These are phyloP conservation scores for Calocybe gangraenosa DNA, from an alignment of 768 basidiomycete genomes.

Conservation along the genomic window DNA sequence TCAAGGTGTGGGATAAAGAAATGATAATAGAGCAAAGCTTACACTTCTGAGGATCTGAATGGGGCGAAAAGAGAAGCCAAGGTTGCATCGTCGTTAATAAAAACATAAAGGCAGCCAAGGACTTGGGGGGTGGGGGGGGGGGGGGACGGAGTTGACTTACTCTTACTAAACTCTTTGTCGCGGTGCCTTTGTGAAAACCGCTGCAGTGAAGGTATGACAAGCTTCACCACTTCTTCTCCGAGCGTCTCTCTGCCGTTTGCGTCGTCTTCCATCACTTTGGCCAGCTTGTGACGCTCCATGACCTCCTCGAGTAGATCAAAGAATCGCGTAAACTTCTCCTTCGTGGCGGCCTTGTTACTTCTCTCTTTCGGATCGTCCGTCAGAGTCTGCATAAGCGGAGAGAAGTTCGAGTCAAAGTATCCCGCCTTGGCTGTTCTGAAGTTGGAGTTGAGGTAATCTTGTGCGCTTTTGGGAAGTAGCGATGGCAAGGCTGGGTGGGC, in stretches of 20 bases:
- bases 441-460: slow-evolving; percentile 60
- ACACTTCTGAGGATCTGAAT: slow-evolving; percentile 70
- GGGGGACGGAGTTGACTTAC: slow-evolving; percentile 34
- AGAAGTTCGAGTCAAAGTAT: slow-evolving; percentile 82
- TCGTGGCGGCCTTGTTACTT: slow-evolving; percentile 54
- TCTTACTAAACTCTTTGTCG: slow-evolving; percentile 84
- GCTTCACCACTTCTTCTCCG: slow-evolving; percentile 69
- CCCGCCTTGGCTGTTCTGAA: slow-evolving; percentile 80
- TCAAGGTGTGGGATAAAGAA: slow-evolving; percentile 9
- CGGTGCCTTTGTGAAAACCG: slow-evolving; percentile 70
- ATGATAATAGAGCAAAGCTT: slow-evolving; percentile 20
- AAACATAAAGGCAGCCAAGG: slow-evolving; percentile 3
- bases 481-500: slow-evolving; percentile 38
- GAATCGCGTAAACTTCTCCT: slow-evolving; percentile 82
- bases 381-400: slow-evolving; percentile 67
- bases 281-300: slow-evolving; percentile 67
- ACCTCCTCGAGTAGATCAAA: slow-evolving; percentile 80
- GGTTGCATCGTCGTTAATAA: too few species aligned
- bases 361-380: slow-evolving; percentile 62
- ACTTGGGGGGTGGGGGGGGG: background rate
- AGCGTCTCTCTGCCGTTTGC: slow-evolving; percentile 52
- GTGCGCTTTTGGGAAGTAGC: slow-evolving; percentile 57
- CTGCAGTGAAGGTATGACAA: slow-evolving; percentile 72
- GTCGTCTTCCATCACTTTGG: slow-evolving; percentile 70
- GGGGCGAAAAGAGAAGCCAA: too few species aligned